Evolutionary conservation across 768 basidiomycete species (phyloP), one percentile per base, ranked within the genome.

Genomic region (Termitomyces sp.): DNA sequence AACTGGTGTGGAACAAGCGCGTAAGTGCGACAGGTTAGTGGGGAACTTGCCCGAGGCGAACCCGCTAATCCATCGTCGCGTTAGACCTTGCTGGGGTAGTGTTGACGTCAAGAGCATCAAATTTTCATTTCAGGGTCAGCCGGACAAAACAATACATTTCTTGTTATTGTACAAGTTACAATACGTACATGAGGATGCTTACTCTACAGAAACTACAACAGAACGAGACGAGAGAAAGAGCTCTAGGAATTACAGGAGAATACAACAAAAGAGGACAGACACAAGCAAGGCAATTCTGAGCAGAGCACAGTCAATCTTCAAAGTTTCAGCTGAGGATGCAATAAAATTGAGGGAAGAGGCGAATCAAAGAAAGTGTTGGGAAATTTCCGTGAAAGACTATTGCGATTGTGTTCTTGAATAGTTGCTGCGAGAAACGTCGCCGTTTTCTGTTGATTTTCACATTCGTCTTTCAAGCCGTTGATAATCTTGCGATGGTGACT

Each of bases 401-500:
- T 75, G 47, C 80, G 80, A 63, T 81, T 82, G 63, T 84, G 83
- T 60, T 79, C 74, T 65, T 79, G 76, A 40, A 86, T 68, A 32
- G 75, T 73, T 25, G 72, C 65, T 58, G 71, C 73, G 43, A 85
- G 67, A 40, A 73, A 68, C 31, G 66, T 65, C 32, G 72, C 66
- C 25, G 79, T 65, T 42, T 76, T 72, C 43, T 77, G 72, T 46
- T 75, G 77, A 42, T 72, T 69, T 60, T 79, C 76, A 54, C 73
- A 71, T 58, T 81, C 70, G 17, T 80, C 79, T 43, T 82, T 80
- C 62, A 81, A 73, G 20, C 72, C 72, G 51, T 68, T 65, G 52
- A 76, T 68, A 45, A 84, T 71, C 36, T 76, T 71, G 47, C 74
- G 73, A 60, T 80, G 75, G 57, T 76, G 74, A 31, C 62, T 70